Base-by-base conservation (phyloP, 139 green algal species). In the Haematococcus lacustris region DNA sequence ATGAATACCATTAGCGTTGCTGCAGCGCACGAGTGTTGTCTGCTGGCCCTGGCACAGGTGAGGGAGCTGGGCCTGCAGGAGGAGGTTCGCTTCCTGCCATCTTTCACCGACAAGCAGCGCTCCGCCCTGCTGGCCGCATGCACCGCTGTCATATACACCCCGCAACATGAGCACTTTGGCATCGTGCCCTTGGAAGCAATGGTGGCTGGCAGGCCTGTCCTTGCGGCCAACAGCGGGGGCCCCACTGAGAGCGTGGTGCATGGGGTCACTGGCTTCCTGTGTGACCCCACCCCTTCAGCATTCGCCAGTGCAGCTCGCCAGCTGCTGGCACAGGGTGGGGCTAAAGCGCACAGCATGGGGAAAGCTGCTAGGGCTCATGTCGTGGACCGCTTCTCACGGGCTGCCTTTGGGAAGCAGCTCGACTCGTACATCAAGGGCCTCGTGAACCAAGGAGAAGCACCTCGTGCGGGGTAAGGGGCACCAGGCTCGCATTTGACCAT, bases 151-250 rank as follows among this genome's bases (percentile, higher is more conserved):
- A 86, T 80, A 2, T 80, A 80, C 61, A 99, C 95, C 0, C 93
- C 91, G 0, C 70, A 89, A 73, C 73, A 92, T 61, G 95, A 99
- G 82, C 95, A 99, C 86, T 98, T 99, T 86, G 95, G 95, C 51
- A 99, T 99, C 69, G 95, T 99, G 60, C 95, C 95, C 3, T 71
- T 99, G 40, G 95, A 99, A 73, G 94, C 93, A 26, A 98, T 98
- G 95, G 93, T 91, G 4, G 79, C 87, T 1, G 78, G 77, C 0
- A 75, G 84, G 9, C 89, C 92, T 2, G 95, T 99, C 7, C 83
- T 99, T 40, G 93, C 94, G 1, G 93, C 84, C 71, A 87, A 86
- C 78, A 96, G 84, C 78, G 93, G 92, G 2, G 93, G 93, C 0
- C 93, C 93, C 13, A 72, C 69, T 28, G 93, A 97, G 78, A 94